A percentile compares a stretch with the other conserved stretches of the same genome.
Evolutionary conservation across 192 early-diverging fungal species (phyloP).

Genomic region (Umbelopsis sp.): DNA sequence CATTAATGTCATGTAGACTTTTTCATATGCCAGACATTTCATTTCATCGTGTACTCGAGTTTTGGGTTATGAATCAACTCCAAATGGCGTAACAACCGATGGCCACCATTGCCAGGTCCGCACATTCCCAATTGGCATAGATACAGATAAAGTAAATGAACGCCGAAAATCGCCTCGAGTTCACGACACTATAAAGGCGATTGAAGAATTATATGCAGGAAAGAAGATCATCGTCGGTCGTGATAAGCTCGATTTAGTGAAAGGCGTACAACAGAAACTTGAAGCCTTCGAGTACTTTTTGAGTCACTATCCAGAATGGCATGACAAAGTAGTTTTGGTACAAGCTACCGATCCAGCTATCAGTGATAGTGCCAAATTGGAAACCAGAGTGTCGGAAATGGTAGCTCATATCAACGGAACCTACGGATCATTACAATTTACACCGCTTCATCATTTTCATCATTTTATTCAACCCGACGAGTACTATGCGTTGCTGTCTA

Average conservation of each 20-base stretch:
- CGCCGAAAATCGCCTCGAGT: constrained; percentile 66
- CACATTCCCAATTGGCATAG: constrained; percentile 97
- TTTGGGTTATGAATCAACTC: constrained; percentile 90
- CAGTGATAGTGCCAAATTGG: constrained; percentile 67
- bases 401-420: constrained; percentile 92
- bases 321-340: constrained; percentile 91
- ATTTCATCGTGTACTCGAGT: constrained; percentile 91
- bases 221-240: constrained; percentile 95
- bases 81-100: constrained; percentile 85
- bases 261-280: constrained; percentile 94
- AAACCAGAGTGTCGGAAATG: constrained; percentile 83
- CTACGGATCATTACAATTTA: constrained; percentile 93
- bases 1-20: constrained; percentile 57
- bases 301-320: constrained; percentile 87
- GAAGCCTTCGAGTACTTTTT: constrained; percentile 93
- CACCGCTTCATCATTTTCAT: constrained; percentile 93
- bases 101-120: constrained; percentile 81
- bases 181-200: constrained; percentile 72
- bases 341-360: constrained; percentile 90
- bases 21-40: constrained; percentile 93
- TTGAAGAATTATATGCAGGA: constrained; percentile 82
- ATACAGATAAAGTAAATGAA: constrained; percentile 70
- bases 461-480: constrained; percentile 93
- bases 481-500: constrained; percentile 89
- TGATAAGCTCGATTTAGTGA: constrained; percentile 93